phyloP scores from a whole-genome alignment of 2,329 filamentous ascomycete genomes.

The Macrophomina pseudophaseolina region DNA sequence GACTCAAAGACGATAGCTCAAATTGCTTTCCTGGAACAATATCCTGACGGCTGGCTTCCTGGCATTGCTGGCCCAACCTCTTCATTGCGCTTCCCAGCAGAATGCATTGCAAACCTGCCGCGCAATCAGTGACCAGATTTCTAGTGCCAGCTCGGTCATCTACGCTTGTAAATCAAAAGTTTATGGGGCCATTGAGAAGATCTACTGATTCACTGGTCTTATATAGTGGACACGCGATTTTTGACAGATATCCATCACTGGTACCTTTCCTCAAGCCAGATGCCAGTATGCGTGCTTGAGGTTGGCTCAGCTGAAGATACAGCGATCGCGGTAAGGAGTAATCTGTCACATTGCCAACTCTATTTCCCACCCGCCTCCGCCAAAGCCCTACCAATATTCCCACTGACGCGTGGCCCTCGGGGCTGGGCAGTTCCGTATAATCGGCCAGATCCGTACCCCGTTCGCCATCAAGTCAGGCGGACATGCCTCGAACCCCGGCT shows the following conservation, averaged over 20 bases:
- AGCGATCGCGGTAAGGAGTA: background rate
- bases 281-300: slow-evolving; percentile 10
- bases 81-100: background rate
- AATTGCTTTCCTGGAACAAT: background rate
- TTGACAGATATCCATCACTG: slow-evolving; percentile 11
- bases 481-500: slow-evolving; percentile 10
- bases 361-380: background rate
- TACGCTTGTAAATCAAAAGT: background rate
- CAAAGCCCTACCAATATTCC: background rate
- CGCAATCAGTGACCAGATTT: background rate
- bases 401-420: background rate
- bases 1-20: background rate
- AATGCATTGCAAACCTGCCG: background rate
- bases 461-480: slow-evolving; percentile 9
- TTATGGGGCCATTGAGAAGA: too few relatives aligned
- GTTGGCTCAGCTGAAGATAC: background rate
- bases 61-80: background rate
- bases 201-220: background rate
- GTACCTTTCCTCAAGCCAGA: slow-evolving; percentile 13
- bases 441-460: background rate
- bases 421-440: background rate
- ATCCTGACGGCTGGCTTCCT: background rate
- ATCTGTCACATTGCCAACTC: background rate
- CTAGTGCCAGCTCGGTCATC: slow-evolving; percentile 1
- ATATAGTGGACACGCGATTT: background rate